Conservation (phyloP, 108 stramenopile species). For the Cylindrotheca fusiformis region DNA sequence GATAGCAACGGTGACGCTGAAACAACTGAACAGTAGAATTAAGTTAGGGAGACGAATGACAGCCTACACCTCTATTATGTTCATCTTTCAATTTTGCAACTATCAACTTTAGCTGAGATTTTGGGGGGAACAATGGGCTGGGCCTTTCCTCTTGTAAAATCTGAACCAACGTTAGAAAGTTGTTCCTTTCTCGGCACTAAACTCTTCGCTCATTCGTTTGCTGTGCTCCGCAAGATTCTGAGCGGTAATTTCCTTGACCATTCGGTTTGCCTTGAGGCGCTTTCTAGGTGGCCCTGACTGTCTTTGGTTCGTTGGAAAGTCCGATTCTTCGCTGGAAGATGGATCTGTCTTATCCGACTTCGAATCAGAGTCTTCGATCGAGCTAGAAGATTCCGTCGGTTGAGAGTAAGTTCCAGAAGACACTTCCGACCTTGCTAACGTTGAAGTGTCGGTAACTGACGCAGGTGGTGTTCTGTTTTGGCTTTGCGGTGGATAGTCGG, state of each 20-base stretch:
- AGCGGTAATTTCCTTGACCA: conserved; percentile 22
- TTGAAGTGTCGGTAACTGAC: conserved; percentile 41
- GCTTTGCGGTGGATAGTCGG: too few relatives aligned
- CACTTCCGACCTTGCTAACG: background rate
- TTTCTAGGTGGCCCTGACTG: conserved; percentile 47
- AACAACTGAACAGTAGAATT: background rate
- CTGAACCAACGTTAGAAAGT: too few relatives aligned
- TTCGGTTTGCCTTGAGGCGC: conserved; percentile 29
- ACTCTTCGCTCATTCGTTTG: conserved; percentile 22
- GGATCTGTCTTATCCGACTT: conserved; percentile 37
- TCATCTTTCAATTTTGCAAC: too few relatives aligned
- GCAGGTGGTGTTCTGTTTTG: too few relatives aligned
- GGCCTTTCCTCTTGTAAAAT: too few relatives aligned
- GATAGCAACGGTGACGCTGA: background rate
- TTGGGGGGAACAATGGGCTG: too few relatives aligned
- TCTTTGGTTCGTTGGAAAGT: conserved; percentile 11
- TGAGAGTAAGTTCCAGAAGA: conserved; percentile 30
- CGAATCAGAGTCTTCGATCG: conserved; percentile 26
- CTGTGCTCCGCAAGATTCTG: conserved; percentile 31
- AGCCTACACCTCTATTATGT: too few relatives aligned
- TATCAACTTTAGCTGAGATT: too few relatives aligned
- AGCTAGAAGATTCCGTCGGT: conserved; percentile 21
- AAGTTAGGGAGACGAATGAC: too few relatives aligned
- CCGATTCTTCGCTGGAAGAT: conserved; percentile 49
- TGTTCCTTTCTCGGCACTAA: background rate